These are phyloP conservation scores for Fraxinus cuspidata DNA, from an alignment of 257 asterid genomes.

Conservation along the genomic window DNA sequence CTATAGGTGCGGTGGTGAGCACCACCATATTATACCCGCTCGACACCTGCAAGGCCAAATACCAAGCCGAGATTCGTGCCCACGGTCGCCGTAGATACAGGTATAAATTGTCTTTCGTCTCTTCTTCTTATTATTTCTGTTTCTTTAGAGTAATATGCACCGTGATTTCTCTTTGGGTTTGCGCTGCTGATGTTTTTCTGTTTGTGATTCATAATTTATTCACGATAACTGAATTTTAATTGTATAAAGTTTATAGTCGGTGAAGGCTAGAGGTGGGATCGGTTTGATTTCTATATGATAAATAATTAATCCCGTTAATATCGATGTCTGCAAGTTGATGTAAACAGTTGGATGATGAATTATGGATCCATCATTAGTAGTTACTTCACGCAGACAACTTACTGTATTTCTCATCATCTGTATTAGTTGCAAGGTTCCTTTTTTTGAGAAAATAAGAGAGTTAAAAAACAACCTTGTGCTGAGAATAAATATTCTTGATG, in stretches of 20 bases:
- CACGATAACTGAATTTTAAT: too few species aligned
- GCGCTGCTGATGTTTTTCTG: neutral
- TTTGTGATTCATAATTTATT: too few species aligned
- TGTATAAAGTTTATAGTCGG: neutral
- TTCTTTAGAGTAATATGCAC: neutral
- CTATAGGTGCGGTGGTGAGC: conserved; percentile 85
- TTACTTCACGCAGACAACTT: neutral
- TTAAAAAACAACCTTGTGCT: neutral
- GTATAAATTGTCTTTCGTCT: conserved; percentile 27
- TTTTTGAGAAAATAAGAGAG: neutral
- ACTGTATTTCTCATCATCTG: neutral
- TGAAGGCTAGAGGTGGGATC: neutral
- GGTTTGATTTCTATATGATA: neutral
- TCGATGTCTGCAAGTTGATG: neutral
- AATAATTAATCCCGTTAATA: neutral
- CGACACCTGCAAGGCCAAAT: conserved; percentile 90
- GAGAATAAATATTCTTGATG: neutral
- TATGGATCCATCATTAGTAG: neutral
- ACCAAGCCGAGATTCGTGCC: conserved; percentile 83
- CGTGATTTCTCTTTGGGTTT: neutral
- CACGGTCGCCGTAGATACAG: conserved; percentile 73
- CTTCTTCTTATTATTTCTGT: too few species aligned
- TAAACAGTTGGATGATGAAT: neutral
- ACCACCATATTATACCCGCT: conserved; percentile 87
- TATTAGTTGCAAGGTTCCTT: neutral